Percentiles rank a stretch among this genome's conserved stretches.
Evolutionary conservation across 306 rosid genomes (phyloP).

Genomic region (Sicyos edulis): DNA sequence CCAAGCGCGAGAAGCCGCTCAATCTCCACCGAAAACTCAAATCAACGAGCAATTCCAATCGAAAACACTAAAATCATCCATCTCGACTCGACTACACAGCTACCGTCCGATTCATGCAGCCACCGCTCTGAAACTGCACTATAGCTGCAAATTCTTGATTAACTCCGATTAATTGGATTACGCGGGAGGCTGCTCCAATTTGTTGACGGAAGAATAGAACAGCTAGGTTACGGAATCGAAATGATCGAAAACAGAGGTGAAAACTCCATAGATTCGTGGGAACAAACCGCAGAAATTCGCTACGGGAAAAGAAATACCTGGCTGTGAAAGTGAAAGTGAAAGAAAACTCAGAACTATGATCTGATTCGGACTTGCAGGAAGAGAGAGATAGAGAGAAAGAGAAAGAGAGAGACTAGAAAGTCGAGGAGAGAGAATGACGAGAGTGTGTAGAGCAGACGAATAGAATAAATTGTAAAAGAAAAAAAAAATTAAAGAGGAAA

Average conservation of each 20-base stretch:
- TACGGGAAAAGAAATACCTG: conserved; percentile 35
- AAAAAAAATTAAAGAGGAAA: no score
- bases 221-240: conserved; percentile 20
- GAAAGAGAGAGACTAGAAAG: conserved; percentile 23
- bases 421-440: conserved; percentile 26
- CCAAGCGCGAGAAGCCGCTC: conserved; percentile 38
- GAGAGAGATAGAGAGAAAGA: conserved; percentile 5
- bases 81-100: conserved; percentile 31
- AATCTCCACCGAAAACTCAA: conserved; percentile 34
- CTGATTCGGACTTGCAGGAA: conserved; percentile 38
- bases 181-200: background rate
- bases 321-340: conserved; percentile 37
- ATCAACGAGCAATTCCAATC: conserved; percentile 36
- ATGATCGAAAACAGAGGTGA: conserved; percentile 16
- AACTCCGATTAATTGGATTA: background rate
- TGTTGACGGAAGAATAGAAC: conserved; percentile 11
- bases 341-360: conserved; percentile 59
- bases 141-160: conserved; percentile 23
- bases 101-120: conserved; percentile 27
- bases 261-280: conserved; percentile 38
- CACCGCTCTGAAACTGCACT: conserved; percentile 32
- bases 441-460: conserved; percentile 19
- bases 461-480: conserved; percentile 3
- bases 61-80: conserved; percentile 47
- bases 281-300: conserved; percentile 35